Base-by-base conservation (phyloP, 148 eudicot species). In the Persicaria tinctoria region DNA sequence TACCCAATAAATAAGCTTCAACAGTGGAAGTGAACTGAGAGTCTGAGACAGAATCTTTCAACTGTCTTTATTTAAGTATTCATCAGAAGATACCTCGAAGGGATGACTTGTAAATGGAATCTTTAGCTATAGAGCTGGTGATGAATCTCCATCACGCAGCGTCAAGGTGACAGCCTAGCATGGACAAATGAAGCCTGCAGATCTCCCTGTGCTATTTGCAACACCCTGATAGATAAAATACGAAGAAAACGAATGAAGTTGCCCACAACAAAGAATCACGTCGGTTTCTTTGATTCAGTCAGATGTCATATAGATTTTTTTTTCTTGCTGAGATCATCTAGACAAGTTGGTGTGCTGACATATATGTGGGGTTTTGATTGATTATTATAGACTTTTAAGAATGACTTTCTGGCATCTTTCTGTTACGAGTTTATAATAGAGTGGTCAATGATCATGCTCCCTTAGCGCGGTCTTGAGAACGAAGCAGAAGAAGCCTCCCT, bases 251-350 rank as follows among this genome's bases (percentile, higher is more conserved):
- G 59, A 54, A n/a, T 10, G 16, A 4, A 11, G 20, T 13, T 54
- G 17, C n/a, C n/a, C 14, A 54, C 4, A 53, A 50, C 53, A 50
- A 50, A 8, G 53, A 6, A 8, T 50, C 53, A 50, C 53, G 16
- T 62, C 68, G 11, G 68, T 62, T 4, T 62, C 68, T 27, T 62
- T 62, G 68, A 62, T 62, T 62, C 45, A 27, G 68, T 59, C 64
- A 59, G 64, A 54, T 3, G n/a, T 4, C 57, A 54, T 54, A 54
- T 54, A 54, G 14, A 51, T 8, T 51, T 51, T 5, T 5, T 8
- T 51, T 14, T 32, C 41, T 32, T 32, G 41, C 2, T 32, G 41
- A 32, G 41, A 32, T 32, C 41, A 32, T 32, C 9, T 6, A 51
- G 54, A 51, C 54, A 51, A 51, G 8, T 7, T 5, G 8, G 54